Conservation (phyloP, 2,329 filamentous ascomycete genomes). For the Didymosphaeria variabile region DNA sequence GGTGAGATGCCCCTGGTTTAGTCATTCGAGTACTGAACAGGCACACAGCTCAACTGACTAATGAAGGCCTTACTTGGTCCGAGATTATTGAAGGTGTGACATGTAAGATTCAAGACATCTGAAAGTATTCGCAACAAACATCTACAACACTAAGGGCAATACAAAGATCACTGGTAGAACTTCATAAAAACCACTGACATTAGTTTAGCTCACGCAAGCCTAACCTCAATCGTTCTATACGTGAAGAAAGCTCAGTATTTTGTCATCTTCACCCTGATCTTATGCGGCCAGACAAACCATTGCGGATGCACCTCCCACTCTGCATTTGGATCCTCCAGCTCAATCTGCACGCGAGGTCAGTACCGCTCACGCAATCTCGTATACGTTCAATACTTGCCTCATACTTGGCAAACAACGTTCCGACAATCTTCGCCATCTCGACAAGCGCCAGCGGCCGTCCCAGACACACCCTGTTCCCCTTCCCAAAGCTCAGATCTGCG, state of each 20-base stretch:
- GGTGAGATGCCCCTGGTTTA: too few species aligned
- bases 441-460: constrained; percentile 40
- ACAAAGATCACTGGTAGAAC: background rate
- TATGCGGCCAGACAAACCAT: constrained; percentile 53
- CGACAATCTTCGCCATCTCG: constrained; percentile 60
- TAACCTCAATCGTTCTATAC: background rate
- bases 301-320: constrained; percentile 53
- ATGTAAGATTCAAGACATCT: too few species aligned
- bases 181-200: background rate
- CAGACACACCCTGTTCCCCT: constrained; percentile 41
- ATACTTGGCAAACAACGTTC: constrained; percentile 58
- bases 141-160: background rate
- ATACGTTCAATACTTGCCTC: constrained; percentile 43
- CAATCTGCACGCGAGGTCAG: constrained; percentile 35
- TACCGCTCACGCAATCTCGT: background rate
- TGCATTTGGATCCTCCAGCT: constrained; percentile 45
- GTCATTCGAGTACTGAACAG: too few species aligned
- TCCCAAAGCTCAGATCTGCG: constrained; percentile 42
- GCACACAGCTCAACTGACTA: too few species aligned
- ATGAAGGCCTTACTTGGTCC: too few species aligned
- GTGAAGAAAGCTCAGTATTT: constrained; percentile 2
- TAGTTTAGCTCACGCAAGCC: background rate
- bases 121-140: background rate
- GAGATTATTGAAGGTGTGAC: too few species aligned
- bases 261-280: constrained; percentile 39